Conservation (phyloP, 1,284 basidiomycete species). For the Rhodotorula sp. region DNA sequence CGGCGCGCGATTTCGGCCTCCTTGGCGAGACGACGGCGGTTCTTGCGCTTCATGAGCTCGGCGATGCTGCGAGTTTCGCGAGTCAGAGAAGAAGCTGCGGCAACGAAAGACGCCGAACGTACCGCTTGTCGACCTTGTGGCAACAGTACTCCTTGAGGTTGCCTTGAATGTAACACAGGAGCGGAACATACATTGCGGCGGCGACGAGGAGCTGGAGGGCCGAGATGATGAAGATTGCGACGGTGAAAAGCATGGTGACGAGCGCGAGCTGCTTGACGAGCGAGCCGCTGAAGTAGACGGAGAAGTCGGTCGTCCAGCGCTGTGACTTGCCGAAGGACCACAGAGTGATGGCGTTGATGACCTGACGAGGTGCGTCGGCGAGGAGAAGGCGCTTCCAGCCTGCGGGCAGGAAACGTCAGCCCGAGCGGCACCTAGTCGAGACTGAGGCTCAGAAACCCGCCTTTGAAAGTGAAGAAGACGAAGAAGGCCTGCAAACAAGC, state of each 20-base stretch:
- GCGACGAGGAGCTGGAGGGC: constrained; percentile 79
- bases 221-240: constrained; percentile 80
- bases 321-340: constrained; percentile 86
- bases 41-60: constrained; percentile 87
- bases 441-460: constrained; percentile 55
- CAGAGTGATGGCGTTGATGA: constrained; percentile 90
- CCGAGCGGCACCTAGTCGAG: no score
- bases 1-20: constrained; percentile 82
- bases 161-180: constrained; percentile 83
- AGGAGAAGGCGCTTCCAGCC: constrained; percentile 93
- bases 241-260: constrained; percentile 88
- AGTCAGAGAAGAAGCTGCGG: not conserved
- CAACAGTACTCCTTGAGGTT: constrained; percentile 85
- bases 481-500: constrained; percentile 63
- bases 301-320: constrained; percentile 66
- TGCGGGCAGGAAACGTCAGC: constrained; percentile 48
- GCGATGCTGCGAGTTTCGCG: constrained; percentile 62
- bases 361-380: constrained; percentile 95
- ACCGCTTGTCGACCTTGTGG: constrained; percentile 95
- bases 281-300: constrained; percentile 57
- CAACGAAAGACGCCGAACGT: constrained; percentile 4
- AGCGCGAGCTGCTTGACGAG: constrained; percentile 50
- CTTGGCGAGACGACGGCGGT: constrained; percentile 79
- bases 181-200: constrained; percentile 83
- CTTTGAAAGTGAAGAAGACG: constrained; percentile 99